phyloP scores from a whole-genome alignment of 2,329 filamentous ascomycete species.

The Madurella mycetomatis region DNA sequence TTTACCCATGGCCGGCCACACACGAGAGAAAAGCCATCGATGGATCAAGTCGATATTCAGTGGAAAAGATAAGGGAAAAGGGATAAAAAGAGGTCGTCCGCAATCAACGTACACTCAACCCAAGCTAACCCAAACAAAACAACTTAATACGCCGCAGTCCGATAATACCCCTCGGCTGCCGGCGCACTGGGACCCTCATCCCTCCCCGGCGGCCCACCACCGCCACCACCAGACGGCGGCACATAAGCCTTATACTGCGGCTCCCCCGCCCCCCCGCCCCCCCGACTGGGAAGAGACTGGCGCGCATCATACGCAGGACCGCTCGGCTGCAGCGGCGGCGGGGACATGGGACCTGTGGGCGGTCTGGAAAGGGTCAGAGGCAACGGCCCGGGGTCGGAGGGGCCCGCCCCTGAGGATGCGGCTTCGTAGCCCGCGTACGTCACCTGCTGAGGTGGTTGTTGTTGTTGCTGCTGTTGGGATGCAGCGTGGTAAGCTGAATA shows the following conservation, averaged over 20 bases:
- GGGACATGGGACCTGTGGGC: constrained; percentile 34
- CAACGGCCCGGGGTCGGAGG: not conserved
- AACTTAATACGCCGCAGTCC: constrained; percentile 20
- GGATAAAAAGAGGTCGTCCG: too few relatives aligned
- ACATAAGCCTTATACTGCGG: constrained; percentile 59
- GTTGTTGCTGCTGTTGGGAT: constrained; percentile 3
- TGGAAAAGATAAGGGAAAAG: too few relatives aligned
- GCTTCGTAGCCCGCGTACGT: constrained; percentile 28
- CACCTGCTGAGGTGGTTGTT: constrained; percentile 31
- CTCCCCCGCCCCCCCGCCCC: constrained; percentile 25
- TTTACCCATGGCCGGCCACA: too few relatives aligned
- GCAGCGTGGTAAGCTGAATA: constrained; percentile 34
- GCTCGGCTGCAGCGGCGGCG: constrained; percentile 42
- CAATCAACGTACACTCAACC: too few relatives aligned
- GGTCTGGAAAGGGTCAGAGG: constrained; percentile 24
- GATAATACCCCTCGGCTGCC: constrained; percentile 23
- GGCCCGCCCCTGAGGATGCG: constrained; percentile 8
- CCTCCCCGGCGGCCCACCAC: constrained; percentile 40
- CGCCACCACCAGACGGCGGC: constrained; percentile 35
- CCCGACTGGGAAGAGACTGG: constrained; percentile 44
- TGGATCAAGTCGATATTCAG: too few relatives aligned
- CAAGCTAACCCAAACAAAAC: not conserved
- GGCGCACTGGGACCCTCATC: constrained; percentile 36
- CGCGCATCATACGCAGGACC: constrained; percentile 47
- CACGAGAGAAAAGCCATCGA: too few relatives aligned